Percentiles rank a stretch among this genome's conserved stretches.
phyloP scores from a whole-genome alignment of 73 alveolate genomes.

The Paramecium pentaurelia region DNA sequence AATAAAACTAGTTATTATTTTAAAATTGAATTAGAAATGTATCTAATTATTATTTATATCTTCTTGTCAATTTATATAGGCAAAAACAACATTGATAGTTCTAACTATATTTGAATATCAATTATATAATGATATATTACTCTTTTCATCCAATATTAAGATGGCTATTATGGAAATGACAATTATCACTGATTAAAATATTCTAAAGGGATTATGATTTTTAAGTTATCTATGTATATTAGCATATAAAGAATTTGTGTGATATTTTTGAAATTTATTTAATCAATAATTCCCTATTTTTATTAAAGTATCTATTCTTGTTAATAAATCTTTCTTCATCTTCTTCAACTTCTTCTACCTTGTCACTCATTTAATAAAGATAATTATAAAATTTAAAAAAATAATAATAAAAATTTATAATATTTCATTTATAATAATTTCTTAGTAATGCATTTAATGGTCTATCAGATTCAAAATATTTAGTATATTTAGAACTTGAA shows the following conservation, averaged over 20 bases:
- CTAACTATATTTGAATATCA: too few species aligned
- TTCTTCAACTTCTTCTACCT: neutral
- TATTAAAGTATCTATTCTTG: too few species aligned
- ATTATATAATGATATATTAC: neutral
- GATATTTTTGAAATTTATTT: neutral
- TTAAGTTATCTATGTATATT: neutral
- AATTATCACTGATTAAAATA: neutral
- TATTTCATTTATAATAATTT: constrained; percentile 37
- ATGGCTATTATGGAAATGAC: neutral
- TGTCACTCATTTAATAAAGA: neutral
- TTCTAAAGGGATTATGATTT: neutral
- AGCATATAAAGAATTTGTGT: neutral
- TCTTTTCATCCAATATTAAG: neutral
- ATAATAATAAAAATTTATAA: neutral
- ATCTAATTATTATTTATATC: too few species aligned
- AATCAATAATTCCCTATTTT: neutral
- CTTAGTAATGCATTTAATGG: constrained; percentile 64
- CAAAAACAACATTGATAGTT: too few species aligned
- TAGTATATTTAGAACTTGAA: constrained; percentile 66
- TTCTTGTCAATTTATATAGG: too few species aligned
- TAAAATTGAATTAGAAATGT: too few species aligned
- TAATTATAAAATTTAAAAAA: neutral
- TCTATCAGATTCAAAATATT: constrained; percentile 81
- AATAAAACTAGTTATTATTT: neutral
- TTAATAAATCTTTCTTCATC: too few species aligned